Percentiles rank a stretch among this genome's conserved stretches.
phyloP scores from a whole-genome alignment of 305 asterid species.

The Fraxinus ornus region DNA sequence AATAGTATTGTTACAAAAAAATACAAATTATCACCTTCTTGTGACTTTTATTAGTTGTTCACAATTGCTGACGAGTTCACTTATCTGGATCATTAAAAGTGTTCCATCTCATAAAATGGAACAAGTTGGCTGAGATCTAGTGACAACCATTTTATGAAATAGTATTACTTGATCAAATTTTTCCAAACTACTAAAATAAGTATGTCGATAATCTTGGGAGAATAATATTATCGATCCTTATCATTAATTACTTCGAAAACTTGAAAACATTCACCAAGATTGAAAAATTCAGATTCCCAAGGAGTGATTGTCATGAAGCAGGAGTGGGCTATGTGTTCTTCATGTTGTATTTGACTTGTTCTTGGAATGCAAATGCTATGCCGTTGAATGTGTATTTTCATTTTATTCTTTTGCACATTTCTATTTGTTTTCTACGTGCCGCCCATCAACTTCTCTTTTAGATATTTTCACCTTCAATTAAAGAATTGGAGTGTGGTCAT shows the following conservation, averaged over 20 bases:
- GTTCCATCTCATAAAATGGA: neutral
- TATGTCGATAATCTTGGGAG: neutral
- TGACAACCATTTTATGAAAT: neutral
- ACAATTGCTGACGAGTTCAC: neutral
- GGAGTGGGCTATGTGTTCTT: neutral
- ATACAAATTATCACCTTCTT: too few species aligned
- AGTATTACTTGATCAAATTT: neutral
- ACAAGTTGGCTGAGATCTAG: neutral
- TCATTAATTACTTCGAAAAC: neutral
- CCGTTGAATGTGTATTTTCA: neutral
- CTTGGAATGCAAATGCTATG: neutral
- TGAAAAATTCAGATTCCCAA: neutral
- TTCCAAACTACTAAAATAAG: neutral
- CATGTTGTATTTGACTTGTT: slow-evolving; percentile 2
- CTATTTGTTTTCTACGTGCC: neutral
- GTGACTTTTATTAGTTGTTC: neutral
- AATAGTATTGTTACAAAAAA: too few species aligned
- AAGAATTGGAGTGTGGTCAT: neutral
- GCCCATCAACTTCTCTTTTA: neutral
- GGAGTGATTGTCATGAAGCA: neutral
- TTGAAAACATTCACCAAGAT: neutral
- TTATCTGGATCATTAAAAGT: too few species aligned
- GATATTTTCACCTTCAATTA: neutral
- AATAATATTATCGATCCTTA: neutral
- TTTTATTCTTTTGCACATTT: neutral